phyloP scores from a whole-genome alignment of 257 asterid genomes.

The Thymus quinquecostatus region DNA sequence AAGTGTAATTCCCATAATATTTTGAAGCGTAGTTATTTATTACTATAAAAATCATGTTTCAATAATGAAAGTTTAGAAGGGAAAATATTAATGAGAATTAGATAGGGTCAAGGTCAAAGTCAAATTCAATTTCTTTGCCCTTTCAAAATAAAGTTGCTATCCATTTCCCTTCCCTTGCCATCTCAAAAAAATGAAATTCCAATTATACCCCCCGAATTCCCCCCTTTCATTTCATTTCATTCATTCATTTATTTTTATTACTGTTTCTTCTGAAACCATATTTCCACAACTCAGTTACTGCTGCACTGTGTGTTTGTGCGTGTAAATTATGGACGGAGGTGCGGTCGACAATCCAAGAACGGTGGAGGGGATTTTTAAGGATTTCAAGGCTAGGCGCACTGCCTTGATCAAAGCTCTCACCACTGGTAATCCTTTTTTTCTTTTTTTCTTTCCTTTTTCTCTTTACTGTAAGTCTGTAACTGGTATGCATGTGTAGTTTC shows the following conservation, averaged over 20 bases:
- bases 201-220: conserved; percentile 22
- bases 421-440: conserved; percentile 33
- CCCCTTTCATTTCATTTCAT: conserved; percentile 13
- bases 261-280: conserved; percentile 30
- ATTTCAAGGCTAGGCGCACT: conserved; percentile 57
- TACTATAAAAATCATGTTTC: no score
- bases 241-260: no score
- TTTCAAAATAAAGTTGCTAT: conserved; percentile 34
- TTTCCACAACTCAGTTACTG: conserved; percentile 21
- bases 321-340: conserved; percentile 43
- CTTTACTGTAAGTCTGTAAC: neutral
- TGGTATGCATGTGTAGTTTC: conserved; percentile 1
- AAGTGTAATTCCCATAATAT: no score
- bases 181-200: conserved; percentile 26
- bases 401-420: conserved; percentile 65
- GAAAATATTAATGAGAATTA: neutral
- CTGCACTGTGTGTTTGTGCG: neutral
- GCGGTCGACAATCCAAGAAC: conserved; percentile 41
- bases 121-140: neutral
- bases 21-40: no score
- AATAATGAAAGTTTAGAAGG: no score
- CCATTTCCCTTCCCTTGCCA: conserved; percentile 8
- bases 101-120: conserved; percentile 4
- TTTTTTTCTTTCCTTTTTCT: neutral
- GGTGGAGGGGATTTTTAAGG: conserved; percentile 54